A percentile compares a stretch with the other conserved stretches of the same genome.
These are phyloP conservation scores for Starmerella floris DNA, from an alignment of 805 yeast genomes.

Conservation along the genomic window DNA sequence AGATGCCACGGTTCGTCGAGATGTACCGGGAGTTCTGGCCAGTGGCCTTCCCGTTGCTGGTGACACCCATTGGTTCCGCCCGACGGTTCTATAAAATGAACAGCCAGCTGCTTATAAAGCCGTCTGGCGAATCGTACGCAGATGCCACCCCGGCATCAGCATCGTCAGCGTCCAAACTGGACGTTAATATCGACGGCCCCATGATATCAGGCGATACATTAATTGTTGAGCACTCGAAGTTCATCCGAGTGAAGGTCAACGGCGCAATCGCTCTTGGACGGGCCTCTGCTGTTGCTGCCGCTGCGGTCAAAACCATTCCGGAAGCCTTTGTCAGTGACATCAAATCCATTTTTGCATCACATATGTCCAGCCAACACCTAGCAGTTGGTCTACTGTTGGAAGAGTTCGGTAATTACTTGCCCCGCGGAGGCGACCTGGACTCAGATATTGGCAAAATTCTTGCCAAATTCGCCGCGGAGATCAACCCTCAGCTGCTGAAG, in stretches of 20 bases:
- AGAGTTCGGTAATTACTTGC: slow-evolving; percentile 35
- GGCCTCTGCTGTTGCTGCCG: slow-evolving; percentile 20
- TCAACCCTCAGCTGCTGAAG: slow-evolving; percentile 9
- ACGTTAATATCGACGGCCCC: slow-evolving; percentile 83
- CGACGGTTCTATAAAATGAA: slow-evolving; percentile 81
- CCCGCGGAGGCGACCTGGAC: background rate
- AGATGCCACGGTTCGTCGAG: background rate
- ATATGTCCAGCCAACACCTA: slow-evolving; percentile 71
- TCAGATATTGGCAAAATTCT: background rate
- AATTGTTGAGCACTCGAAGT: slow-evolving; percentile 60
- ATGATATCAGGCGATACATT: slow-evolving; percentile 83
- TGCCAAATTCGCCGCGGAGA: background rate
- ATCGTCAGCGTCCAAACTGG: slow-evolving; percentile 16
- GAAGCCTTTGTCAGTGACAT: slow-evolving; percentile 1
- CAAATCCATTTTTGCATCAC: slow-evolving; percentile 35
- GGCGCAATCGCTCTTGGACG: slow-evolving; percentile 68
- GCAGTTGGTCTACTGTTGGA: slow-evolving; percentile 55
- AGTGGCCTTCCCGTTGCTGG: slow-evolving; percentile 45
- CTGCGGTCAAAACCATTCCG: background rate
- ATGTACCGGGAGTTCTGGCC: slow-evolving; percentile 23
- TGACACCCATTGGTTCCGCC: slow-evolving; percentile 92
- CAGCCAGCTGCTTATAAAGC: slow-evolving; percentile 55
- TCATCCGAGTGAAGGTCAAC: slow-evolving; percentile 60
- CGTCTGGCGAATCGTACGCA: slow-evolving; percentile 47
- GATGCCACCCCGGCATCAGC: slow-evolving; percentile 17